Evolutionary conservation across 179 eudicot species (phyloP).

Genomic region (Kewa caespitosa): DNA sequence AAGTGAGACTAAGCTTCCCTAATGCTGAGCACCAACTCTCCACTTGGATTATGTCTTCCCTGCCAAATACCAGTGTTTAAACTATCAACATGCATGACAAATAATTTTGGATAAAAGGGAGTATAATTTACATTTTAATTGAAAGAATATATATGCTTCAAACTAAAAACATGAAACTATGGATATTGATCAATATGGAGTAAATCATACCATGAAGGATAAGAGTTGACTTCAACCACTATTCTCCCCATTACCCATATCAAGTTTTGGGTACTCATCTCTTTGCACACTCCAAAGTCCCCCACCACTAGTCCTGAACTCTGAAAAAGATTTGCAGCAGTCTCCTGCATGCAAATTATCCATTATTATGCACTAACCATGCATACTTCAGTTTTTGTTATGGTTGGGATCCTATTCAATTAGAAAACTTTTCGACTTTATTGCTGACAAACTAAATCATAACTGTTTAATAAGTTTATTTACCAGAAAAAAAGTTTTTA

Average conservation of each 20-base stretch:
- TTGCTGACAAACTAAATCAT: no score
- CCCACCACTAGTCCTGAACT: conserved; percentile 37
- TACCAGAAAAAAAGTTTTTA: no score
- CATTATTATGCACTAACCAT: neutral
- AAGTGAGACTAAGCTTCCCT: conserved; percentile 30
- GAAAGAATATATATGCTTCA: no score
- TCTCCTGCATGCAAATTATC: conserved; percentile 28
- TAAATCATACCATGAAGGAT: conserved; percentile 37
- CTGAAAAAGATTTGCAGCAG: conserved; percentile 32
- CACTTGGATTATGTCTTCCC: conserved; percentile 37
- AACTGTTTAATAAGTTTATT: no score
- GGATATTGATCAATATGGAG: neutral
- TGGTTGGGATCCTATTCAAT: no score
- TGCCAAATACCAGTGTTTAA: conserved; percentile 4
- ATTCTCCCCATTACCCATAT: conserved; percentile 41
- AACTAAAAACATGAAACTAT: no score
- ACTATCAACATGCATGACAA: neutral
- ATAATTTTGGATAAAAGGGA: no score
- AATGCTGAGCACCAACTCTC: conserved; percentile 44
- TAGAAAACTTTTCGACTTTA: no score
- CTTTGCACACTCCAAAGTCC: conserved; percentile 37
- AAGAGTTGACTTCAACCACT: conserved; percentile 32
- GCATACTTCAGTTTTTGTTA: no score
- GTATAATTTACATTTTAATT: no score
- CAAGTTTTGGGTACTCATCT: conserved; percentile 35